These are phyloP conservation scores for Balamuthia mandrillaris DNA, from an alignment of 208 protist species.

Conservation along the genomic window DNA sequence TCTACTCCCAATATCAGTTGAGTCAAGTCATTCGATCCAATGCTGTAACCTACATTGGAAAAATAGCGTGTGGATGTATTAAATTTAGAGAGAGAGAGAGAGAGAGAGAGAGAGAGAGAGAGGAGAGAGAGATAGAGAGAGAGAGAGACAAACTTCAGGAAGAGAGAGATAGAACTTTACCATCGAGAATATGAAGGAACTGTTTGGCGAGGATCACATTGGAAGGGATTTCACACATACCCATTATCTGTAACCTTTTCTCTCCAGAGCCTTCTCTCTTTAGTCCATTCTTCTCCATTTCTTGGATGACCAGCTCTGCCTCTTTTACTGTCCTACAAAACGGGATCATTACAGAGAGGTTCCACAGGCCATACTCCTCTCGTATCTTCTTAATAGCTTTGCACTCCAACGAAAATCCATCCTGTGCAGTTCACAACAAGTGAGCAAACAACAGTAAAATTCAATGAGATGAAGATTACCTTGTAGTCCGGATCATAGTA, in stretches of 20 bases:
- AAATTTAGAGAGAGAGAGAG: no score
- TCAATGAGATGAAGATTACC: no score
- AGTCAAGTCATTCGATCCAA: conserved; percentile 64
- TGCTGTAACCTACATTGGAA: no score
- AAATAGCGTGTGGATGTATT: no score
- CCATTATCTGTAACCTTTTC: conserved; percentile 10
- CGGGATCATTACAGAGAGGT: conserved; percentile 61
- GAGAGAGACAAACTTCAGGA: no score
- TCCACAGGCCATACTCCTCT: conserved; percentile 58
- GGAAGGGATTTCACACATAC: conserved; percentile 61
- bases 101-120: no score
- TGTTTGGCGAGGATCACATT: conserved; percentile 57
- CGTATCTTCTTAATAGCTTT: conserved; percentile 40
- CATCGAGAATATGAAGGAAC: conserved; percentile 56
- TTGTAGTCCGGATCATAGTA: conserved; percentile 53
- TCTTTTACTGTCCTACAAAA: conserved; percentile 55
- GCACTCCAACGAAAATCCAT: conserved; percentile 44
- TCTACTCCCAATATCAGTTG: conserved; percentile 57
- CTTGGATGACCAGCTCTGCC: conserved; percentile 41
- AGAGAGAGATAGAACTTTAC: no score
- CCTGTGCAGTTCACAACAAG: no score
- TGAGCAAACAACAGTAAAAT: no score
- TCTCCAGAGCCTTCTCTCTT: background rate
- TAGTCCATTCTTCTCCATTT: conserved; percentile 52
- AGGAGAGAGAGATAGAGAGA: no score